phyloP scores from a whole-genome alignment of 441 rosid genomes.

The Pelargonium myrrhifolium region DNA sequence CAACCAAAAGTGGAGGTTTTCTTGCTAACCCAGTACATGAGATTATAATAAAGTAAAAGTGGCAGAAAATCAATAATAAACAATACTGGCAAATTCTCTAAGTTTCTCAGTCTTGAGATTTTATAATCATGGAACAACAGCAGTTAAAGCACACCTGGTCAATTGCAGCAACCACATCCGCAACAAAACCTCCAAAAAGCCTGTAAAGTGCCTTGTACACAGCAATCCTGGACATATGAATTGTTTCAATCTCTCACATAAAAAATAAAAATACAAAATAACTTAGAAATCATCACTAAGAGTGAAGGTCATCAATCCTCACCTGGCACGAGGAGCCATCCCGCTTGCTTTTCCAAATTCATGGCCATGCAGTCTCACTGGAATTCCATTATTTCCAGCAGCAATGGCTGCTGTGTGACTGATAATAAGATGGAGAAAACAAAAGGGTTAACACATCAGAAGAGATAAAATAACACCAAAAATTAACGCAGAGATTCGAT shows the following conservation, averaged over 20 bases:
- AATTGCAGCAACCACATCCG: constrained; percentile 98
- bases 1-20: not conserved
- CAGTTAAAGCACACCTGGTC: constrained; percentile 79
- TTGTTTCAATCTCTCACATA: constrained; percentile 8
- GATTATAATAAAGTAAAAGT: not conserved
- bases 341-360: constrained; percentile 99
- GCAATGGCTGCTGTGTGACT: constrained; percentile 99
- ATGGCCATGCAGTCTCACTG: constrained; percentile 81
- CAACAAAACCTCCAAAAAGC: constrained; percentile 89
- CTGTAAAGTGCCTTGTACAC: constrained; percentile 94
- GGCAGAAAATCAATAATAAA: not conserved
- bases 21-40: not conserved
- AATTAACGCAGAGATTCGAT: not conserved
- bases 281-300: no score
- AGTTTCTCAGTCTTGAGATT: not conserved
- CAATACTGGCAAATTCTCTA: not conserved
- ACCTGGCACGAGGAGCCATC: constrained; percentile 99
- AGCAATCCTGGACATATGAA: constrained; percentile 61
- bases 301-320: constrained; percentile 17
- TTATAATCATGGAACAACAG: not conserved
- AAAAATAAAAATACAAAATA: no score
- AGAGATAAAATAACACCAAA: not conserved
- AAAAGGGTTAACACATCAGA: not conserved
- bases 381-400: constrained; percentile 96
- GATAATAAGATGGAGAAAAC: constrained; percentile 10